Base-by-base conservation (phyloP, 352 stramenopile genomes). In the Phytophthora hybrid region DNA sequence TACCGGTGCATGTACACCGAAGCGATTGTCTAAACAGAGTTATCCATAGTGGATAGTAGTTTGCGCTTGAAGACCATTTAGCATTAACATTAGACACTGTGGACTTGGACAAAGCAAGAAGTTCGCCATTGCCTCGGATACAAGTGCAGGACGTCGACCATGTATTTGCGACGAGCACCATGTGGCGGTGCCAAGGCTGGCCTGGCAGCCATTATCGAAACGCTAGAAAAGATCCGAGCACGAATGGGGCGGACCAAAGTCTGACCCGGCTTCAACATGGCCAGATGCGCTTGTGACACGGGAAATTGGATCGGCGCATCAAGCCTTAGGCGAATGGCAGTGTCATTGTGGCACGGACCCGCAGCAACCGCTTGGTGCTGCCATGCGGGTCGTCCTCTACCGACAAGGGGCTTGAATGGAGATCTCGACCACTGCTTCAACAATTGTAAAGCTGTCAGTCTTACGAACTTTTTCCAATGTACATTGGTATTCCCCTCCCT, bases 251-350 rank as follows among this genome's bases (percentile, higher is more conserved):
- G 37, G 26, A 60, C 18, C 21, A 39, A 52, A 18, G 21, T 4
- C 47, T 16, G 41, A 39, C 52, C 69, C 51, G 59, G 55, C 49
- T 72, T 68, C 66, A 72, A 71, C 55, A 66, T 71, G 66, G 19
- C 44, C 71, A 63, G 39, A 59, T 74, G 65, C 53, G 26, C 63
- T 70, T 74, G 66, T 58, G 71, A 74, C 70, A 77, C 31, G 64
- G 56, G 10, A 66, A 32, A 70, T 66, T 76, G 56, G 69, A 72
- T 56, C 58, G 69, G 29, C 63, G 55, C 41, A 34, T 49, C 19
- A 26, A 67, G 19, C 6, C 19, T 39, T 14, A 5, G 14, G 34
- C 32, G n/a, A 18, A n/a, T 18, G 37, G 37, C 29, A 31, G 29
- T 31, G 29, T 4, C 7, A 32, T 52, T 16, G 44, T 14, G 16